These are phyloP conservation scores for Rosa hybrid DNA, from an alignment of 331 rosid genomes.

Conservation along the genomic window DNA sequence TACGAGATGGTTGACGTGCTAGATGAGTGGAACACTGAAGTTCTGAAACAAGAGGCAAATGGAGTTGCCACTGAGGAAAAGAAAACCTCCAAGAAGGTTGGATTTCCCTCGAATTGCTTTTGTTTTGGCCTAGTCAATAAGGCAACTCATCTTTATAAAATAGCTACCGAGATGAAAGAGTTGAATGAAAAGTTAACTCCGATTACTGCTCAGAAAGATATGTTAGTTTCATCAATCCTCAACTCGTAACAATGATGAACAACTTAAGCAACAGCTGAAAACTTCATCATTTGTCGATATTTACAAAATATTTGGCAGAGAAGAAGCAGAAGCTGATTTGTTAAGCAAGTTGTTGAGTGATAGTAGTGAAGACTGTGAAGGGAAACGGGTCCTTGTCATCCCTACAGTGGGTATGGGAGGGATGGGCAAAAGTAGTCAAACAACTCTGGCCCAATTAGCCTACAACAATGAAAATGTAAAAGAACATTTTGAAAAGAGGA, in stretches of 20 bases:
- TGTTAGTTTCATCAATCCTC: too few species aligned
- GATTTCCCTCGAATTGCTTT: too few species aligned
- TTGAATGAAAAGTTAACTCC: too few species aligned
- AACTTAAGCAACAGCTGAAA: neutral
- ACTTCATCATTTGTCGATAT: neutral
- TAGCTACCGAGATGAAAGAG: too few species aligned
- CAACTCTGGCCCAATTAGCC: neutral
- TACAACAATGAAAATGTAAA: neutral
- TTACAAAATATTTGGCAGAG: neutral
- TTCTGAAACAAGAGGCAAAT: neutral
- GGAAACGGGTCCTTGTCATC: neutral
- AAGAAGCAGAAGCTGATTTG: neutral
- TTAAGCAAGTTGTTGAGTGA: neutral
- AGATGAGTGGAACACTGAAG: neutral
- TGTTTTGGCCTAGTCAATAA: too few species aligned
- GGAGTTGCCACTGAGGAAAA: too few species aligned
- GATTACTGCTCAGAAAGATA: too few species aligned
- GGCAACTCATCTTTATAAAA: too few species aligned
- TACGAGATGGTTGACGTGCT: neutral
- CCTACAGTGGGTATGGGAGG: neutral
- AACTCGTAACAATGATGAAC: too few species aligned
- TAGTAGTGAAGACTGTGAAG: neutral
- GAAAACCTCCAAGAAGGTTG: too few species aligned
- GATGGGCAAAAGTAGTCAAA: neutral
- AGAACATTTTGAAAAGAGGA: neutral